Evolutionary conservation across 2,329 filamentous ascomycete species (phyloP), one percentile per base, ranked within the genome.

Genomic region (Myotisia sp.): DNA sequence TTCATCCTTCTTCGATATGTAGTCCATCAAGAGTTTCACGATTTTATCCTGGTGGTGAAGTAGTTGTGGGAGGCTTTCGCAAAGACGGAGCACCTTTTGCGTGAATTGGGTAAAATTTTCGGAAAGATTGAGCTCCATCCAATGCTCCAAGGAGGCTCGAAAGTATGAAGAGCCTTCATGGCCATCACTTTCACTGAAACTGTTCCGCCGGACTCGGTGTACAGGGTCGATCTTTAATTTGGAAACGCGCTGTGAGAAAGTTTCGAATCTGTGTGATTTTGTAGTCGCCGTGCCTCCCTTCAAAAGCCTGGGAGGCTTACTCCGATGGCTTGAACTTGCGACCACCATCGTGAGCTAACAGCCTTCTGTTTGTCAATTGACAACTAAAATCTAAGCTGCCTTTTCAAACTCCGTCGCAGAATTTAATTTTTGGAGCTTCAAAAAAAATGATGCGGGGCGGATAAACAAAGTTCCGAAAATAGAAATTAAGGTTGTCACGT

Each of bases 181-280:
- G 50, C 78, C 67, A 56, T 86, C 78, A 64, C 82, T 77, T 51
- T 78, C 74, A 42, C 86, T 79, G 62, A 90, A 75, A 76, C 62
- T 92, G 73, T 54, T 54, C 24, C 79, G 79, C 58, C 85, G 82
- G 48, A 92, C 79, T 60, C 79, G 79, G 58, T 90, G 84, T 46
- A 98, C 71, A 29, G 90, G 90, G 50, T 98, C 87, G 61, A 98
- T 78, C 60, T 83, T 90, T 52, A 95, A 72, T 56, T 86, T 90
- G 43, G 82, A 74, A 55, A 95, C 82, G 57, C 92, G 90, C 52
- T 78, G 73, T 39, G 79, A 82, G 61, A 95, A 95, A 42, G 82
- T 79, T 61, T 94, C 80, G 73, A 84, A 95, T 54, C 82, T 72
- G 60, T 94, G 83, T 34, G 83, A 79, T 52, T 83, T 86, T 42